phyloP scores from a whole-genome alignment of 768 basidiomycete species.

The button mushroom (Agaricus bisporus) region DNA sequence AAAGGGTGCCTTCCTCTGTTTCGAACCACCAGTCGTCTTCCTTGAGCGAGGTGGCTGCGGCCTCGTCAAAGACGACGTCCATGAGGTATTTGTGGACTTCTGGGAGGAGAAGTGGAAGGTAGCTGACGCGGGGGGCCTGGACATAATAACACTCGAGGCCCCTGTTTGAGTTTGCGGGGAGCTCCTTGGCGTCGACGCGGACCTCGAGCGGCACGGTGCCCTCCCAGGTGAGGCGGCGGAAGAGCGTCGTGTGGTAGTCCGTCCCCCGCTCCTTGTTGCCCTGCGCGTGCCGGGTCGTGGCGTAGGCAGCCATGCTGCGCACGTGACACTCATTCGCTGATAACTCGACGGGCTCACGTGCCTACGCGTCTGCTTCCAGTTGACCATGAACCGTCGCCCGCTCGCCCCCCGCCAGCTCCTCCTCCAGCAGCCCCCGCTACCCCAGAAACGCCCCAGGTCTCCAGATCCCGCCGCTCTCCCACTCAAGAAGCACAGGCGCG shows the following conservation, averaged over 20 bases:
- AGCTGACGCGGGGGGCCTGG: conserved; percentile 87
- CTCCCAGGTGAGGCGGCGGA: conserved; percentile 87
- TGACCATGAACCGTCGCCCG: conserved; percentile 48
- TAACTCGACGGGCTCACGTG: conserved; percentile 3
- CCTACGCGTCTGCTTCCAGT: conserved; percentile 15
- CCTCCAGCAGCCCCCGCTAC: conserved; percentile 25
- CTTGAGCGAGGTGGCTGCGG: conserved; percentile 64
- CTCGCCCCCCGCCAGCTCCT: conserved; percentile 32
- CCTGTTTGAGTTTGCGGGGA: conserved; percentile 86
- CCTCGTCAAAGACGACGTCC: conserved; percentile 90
- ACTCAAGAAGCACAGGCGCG: background rate
- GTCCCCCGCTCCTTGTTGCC: conserved; percentile 32
- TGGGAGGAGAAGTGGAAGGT: conserved; percentile 86
- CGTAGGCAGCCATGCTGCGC: conserved; percentile 42
- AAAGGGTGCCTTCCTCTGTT: conserved; percentile 69
- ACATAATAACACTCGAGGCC: conserved; percentile 87
- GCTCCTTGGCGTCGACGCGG: conserved; percentile 82
- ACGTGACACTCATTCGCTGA: background rate
- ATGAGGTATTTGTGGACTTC: conserved; percentile 85
- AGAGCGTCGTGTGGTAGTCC: conserved; percentile 67
- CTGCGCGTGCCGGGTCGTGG: conserved; percentile 40
- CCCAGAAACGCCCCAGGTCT: conserved; percentile 10
- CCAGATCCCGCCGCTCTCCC: background rate
- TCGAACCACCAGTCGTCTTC: conserved; percentile 99
- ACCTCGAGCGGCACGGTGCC: conserved; percentile 87